phyloP scores from a whole-genome alignment of 257 asterid genomes.

The Echites panduratus region DNA sequence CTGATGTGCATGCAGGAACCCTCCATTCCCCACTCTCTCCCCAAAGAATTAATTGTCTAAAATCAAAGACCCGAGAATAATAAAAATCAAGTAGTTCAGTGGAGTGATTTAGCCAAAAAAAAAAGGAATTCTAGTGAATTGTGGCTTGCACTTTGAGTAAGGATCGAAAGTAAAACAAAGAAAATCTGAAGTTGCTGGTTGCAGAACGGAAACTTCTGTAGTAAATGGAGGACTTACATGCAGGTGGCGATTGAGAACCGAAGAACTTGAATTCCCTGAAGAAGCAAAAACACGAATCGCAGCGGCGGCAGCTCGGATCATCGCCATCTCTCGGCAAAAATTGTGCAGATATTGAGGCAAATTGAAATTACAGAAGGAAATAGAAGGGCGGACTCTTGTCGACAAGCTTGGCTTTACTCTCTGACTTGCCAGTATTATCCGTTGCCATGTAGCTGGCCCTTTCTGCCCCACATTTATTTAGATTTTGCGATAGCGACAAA shows the following conservation, averaged over 20 bases:
- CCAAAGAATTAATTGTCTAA: neutral
- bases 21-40: neutral
- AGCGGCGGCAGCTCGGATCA: conserved; percentile 62
- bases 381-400: neutral
- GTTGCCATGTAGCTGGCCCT: too few relatives aligned
- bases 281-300: conserved; percentile 59
- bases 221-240: conserved; percentile 40
- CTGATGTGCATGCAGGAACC: neutral
- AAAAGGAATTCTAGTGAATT: neutral
- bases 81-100: neutral
- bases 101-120: too few relatives aligned
- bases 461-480: too few relatives aligned
- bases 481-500: too few relatives aligned
- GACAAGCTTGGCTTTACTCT: neutral
- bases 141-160: neutral
- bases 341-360: neutral
- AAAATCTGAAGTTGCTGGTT: neutral
- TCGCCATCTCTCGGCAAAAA: conserved; percentile 40
- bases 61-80: neutral
- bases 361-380: neutral
- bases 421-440: neutral
- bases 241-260: conserved; percentile 45
- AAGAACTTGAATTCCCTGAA: conserved; percentile 33
- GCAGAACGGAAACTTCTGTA: neutral
- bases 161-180: too few relatives aligned